Percentiles rank a stretch among this genome's conserved stretches.
Evolutionary conservation across 2,329 filamentous ascomycete species (phyloP).

Genomic region (Escovopsis sp.): DNA sequence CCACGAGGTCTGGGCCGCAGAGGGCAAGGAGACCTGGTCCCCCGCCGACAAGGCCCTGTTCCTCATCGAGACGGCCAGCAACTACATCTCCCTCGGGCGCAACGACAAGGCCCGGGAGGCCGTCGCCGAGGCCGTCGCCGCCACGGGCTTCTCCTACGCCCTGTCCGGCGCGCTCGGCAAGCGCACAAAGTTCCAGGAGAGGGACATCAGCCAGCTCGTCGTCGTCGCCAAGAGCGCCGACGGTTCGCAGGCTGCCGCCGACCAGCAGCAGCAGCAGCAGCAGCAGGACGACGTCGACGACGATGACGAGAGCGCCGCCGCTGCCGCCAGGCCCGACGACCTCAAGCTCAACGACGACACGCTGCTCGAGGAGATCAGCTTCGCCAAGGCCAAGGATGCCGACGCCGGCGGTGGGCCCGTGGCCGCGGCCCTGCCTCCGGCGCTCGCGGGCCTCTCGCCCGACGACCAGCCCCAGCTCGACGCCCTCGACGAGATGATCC

Average conservation of each 20-base stretch:
- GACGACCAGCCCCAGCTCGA: slow-evolving; percentile 69
- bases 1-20: slow-evolving; percentile 22
- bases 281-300: too few relatives aligned
- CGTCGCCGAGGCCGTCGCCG: slow-evolving; percentile 49
- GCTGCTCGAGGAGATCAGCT: slow-evolving; percentile 73
- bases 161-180: slow-evolving; percentile 80
- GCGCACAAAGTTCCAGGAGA: slow-evolving; percentile 65
- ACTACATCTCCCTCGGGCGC: slow-evolving; percentile 71
- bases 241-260: slow-evolving; percentile 7
- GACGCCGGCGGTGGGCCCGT: slow-evolving; percentile 15
- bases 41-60: slow-evolving; percentile 50
- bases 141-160: slow-evolving; percentile 63
- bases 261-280: background rate
- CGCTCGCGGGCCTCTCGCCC: slow-evolving; percentile 53
- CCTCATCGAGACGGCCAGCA: slow-evolving; percentile 66
- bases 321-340: slow-evolving; percentile 41
- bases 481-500: slow-evolving; percentile 76
- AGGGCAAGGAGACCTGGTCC: slow-evolving; percentile 21
- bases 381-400: slow-evolving; percentile 40
- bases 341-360: slow-evolving; percentile 85
- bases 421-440: slow-evolving; percentile 35
- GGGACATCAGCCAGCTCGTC: slow-evolving; percentile 73
- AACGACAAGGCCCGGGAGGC: slow-evolving; percentile 61
- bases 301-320: slow-evolving; percentile 8
- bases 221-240: slow-evolving; percentile 66